Evolutionary conservation across 345 rosid species (phyloP).

Genomic region (Eutrema japonicum): DNA sequence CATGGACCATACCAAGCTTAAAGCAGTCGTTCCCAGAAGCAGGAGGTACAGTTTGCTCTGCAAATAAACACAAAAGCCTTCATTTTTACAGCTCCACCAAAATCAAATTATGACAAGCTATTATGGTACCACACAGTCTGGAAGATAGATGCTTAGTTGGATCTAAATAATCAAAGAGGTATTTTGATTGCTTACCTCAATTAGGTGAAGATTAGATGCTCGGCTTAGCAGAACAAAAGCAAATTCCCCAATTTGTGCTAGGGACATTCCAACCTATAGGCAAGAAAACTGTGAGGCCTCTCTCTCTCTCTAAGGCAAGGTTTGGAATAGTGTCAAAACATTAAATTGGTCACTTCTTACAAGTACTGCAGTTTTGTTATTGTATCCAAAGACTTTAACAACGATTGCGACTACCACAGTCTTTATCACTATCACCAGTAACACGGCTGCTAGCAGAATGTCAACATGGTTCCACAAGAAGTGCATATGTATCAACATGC

Average conservation of each 20-base stretch:
- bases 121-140: background rate
- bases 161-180: background rate
- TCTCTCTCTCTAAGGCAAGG: conserved; percentile 18
- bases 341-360: conserved; percentile 50
- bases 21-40: conserved; percentile 95
- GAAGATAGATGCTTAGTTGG: background rate
- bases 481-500: conserved; percentile 89
- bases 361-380: conserved; percentile 82
- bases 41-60: conserved; percentile 89
- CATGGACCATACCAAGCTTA: conserved; percentile 56
- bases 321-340: conserved; percentile 1
- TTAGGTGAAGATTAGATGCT: conserved; percentile 94
- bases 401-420: conserved; percentile 67
- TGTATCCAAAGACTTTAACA: conserved; percentile 88
- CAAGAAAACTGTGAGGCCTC: conserved; percentile 34
- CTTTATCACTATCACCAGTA: conserved; percentile 77
- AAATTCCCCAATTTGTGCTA: conserved; percentile 97
- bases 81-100: conserved; percentile 1
- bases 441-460: conserved; percentile 79
- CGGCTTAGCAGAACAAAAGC: conserved; percentile 97
- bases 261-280: conserved; percentile 85
- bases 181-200: conserved; percentile 65
- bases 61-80: conserved; percentile 23
- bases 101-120: conserved; percentile 5
- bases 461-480: conserved; percentile 95